These are phyloP conservation scores for Plantago elongata DNA, from an alignment of 257 asterid species.

Conservation along the genomic window DNA sequence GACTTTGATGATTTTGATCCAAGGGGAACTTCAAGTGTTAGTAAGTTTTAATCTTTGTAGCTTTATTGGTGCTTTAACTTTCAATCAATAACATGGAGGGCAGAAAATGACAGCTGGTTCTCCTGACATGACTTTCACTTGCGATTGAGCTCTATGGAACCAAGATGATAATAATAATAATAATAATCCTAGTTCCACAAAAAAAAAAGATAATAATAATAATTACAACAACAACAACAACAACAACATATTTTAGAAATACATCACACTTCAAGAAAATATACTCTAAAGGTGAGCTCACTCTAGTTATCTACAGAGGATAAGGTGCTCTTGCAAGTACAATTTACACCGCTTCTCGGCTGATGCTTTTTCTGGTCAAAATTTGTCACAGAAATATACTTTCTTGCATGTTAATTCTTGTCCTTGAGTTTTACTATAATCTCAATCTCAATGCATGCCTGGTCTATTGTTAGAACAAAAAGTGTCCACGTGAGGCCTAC, in stretches of 20 bases:
- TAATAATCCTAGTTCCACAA: too few species aligned
- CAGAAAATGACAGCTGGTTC: conserved; percentile 15
- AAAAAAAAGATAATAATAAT: too few species aligned
- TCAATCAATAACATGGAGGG: conserved; percentile 8
- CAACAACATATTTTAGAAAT: too few species aligned
- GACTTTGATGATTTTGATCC: conserved; percentile 96
- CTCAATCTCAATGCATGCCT: conserved; percentile 1
- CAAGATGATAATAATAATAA: conserved; percentile 9
- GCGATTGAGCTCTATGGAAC: conserved; percentile 5
- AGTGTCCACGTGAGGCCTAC: not conserved
- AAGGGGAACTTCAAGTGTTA: conserved; percentile 66
- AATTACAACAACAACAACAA: too few species aligned
- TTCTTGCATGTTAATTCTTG: not conserved
- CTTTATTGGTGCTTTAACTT: conserved; percentile 5
- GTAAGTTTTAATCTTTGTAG: conserved; percentile 44
- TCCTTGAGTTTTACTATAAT: conserved; percentile 1
- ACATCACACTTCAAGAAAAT: too few species aligned
- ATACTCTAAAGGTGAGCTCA: not conserved
- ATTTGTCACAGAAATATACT: conserved; percentile 1
- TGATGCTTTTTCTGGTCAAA: conserved; percentile 7
- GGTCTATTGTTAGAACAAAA: not conserved
- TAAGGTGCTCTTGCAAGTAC: conserved; percentile 10
- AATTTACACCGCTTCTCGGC: not conserved
- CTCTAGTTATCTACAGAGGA: not conserved
- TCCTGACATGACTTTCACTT: not conserved